phyloP scores from a whole-genome alignment of 164 flowering plant genomes.

The Vitis vinifera region ASM3070453v1 NC_081817.1:26805001-26805500 shows the following conservation, averaged over 20 bases:
- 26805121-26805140: no score
- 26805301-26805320: conserved; percentile 10
- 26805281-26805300: conserved; percentile 5
- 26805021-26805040: no score
- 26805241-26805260: not conserved
- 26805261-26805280: conserved; percentile 11
- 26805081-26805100: no score
- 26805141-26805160: no score
- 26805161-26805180: no score
- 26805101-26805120: no score
- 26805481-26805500: conserved; percentile 66
- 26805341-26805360: conserved; percentile 16
- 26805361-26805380: conserved; percentile 14
- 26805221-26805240: no score
- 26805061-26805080: no score
- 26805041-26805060: no score
- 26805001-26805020: no score
- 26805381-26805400: conserved; percentile 21
- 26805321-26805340: conserved; percentile 21
- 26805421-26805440: not conserved
- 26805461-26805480: conserved; percentile 44
- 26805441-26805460: conserved; percentile 47
- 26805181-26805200: no score
- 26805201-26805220: no score
- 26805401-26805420: not conserved